These are phyloP conservation scores for Peronosclerospora sorghi DNA, from an alignment of 352 stramenopile species.

Conservation along the genomic window DNA sequence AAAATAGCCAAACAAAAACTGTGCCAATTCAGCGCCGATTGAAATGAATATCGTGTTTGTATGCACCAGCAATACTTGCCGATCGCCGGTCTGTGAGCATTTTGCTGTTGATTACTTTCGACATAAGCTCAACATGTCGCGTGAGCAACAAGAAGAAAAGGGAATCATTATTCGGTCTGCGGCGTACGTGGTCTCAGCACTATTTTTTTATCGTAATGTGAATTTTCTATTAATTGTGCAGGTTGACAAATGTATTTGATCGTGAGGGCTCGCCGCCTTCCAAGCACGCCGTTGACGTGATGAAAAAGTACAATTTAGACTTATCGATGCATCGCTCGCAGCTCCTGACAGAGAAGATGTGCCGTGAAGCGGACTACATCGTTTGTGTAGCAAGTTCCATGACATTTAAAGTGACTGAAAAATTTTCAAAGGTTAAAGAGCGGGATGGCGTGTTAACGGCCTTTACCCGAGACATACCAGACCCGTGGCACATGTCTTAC, in stretches of 20 bases:
- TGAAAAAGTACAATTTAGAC: constrained; percentile 70
- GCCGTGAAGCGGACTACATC: constrained; percentile 52
- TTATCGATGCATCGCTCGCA: constrained; percentile 54
- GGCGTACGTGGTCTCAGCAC: constrained; percentile 28
- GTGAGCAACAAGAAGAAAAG: constrained; percentile 56
- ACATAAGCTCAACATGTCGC: constrained; percentile 49
- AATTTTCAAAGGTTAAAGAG: constrained; percentile 52
- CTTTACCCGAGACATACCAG: constrained; percentile 52
- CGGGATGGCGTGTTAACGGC: constrained; percentile 40
- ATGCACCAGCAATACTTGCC: constrained; percentile 80
- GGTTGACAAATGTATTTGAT: constrained; percentile 66
- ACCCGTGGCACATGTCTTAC: constrained; percentile 79
- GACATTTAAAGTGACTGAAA: constrained; percentile 48
- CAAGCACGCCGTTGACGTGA: constrained; percentile 43
- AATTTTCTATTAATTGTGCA: constrained; percentile 6
- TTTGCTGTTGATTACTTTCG: constrained; percentile 76
- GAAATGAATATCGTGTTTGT: constrained; percentile 75
- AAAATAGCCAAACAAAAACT: constrained; percentile 10
- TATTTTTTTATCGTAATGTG: background rate
- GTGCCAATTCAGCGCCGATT: too few species aligned
- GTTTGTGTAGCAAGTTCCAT: constrained; percentile 62
- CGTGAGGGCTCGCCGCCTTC: constrained; percentile 51
- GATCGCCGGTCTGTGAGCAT: constrained; percentile 62
- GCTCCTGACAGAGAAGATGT: constrained; percentile 57
- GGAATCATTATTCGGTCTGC: constrained; percentile 59